These are phyloP conservation scores for Stellera chamaejasme DNA, from an alignment of 345 rosid species.

Conservation along the genomic window DNA sequence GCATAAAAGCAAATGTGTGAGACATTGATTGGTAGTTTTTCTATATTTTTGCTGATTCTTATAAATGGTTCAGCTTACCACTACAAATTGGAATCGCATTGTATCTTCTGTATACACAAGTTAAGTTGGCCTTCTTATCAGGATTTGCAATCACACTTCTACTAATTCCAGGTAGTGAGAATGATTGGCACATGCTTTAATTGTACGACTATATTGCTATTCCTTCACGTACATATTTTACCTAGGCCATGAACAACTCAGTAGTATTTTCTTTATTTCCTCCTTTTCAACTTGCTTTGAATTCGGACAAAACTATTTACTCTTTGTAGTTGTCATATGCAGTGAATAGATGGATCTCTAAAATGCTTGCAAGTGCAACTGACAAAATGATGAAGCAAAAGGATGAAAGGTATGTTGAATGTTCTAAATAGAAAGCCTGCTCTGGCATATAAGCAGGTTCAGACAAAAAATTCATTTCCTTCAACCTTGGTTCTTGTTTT, in stretches of 20 bases:
- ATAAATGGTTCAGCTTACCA: slow-evolving; percentile 68
- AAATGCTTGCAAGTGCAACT: slow-evolving; percentile 78
- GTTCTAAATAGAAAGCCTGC: background rate
- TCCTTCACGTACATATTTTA: too few species aligned
- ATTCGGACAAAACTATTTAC: too few species aligned
- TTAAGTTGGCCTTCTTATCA: slow-evolving; percentile 74
- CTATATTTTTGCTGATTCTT: background rate
- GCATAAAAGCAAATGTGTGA: too few species aligned
- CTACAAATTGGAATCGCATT: slow-evolving; percentile 85
- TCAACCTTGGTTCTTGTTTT: too few species aligned
- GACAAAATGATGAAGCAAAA: slow-evolving; percentile 95
- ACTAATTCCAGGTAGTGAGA: slow-evolving; percentile 62
- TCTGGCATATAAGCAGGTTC: too few species aligned
- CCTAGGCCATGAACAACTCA: too few species aligned
- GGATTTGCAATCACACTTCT: slow-evolving; percentile 78
- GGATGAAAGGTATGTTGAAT: slow-evolving; percentile 70
- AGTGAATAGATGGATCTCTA: slow-evolving; percentile 92
- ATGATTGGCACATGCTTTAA: slow-evolving; percentile 5
- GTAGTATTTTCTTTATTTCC: too few species aligned
- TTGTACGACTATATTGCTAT: too few species aligned
- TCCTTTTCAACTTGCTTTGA: too few species aligned
- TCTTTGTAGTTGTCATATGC: slow-evolving; percentile 12
- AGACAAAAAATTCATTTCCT: too few species aligned
- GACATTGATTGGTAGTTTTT: background rate
- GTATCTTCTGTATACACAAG: slow-evolving; percentile 85